Evolutionary conservation across 371 early-diverging fungal genomes (phyloP).

Genomic region (Mortierella sp.): DNA sequence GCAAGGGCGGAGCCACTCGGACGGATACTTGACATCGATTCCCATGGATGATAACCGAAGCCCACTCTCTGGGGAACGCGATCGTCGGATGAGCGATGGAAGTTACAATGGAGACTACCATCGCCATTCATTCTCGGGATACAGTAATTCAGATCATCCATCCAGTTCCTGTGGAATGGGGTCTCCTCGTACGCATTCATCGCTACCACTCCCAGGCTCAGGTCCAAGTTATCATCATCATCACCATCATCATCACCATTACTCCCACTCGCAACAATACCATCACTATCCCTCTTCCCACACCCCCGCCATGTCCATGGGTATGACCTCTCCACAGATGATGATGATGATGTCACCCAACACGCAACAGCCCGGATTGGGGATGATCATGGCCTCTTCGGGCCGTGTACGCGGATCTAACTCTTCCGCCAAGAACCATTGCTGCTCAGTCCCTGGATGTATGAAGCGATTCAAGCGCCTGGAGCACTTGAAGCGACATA

Average conservation of each 20-base stretch:
- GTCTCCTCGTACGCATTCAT: constrained; percentile 11
- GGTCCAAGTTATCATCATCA: background rate
- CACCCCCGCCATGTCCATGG: background rate
- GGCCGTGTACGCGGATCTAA: constrained; percentile 13
- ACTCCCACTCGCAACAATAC: constrained; percentile 23
- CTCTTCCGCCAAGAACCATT: constrained; percentile 38
- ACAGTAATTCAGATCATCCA: background rate
- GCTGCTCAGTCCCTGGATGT: constrained; percentile 60
- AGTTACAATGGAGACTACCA: background rate
- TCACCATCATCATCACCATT: constrained; percentile 12
- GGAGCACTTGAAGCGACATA: constrained; percentile 88
- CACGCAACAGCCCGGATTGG: background rate
- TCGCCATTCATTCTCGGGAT: constrained; percentile 21
- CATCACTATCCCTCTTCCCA: constrained; percentile 1
- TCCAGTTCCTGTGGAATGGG: background rate
- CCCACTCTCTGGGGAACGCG: background rate
- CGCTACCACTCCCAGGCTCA: background rate
- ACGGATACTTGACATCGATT: constrained; percentile 6
- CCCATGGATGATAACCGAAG: constrained; percentile 23
- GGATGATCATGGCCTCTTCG: background rate
- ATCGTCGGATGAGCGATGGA: background rate
- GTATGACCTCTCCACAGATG: constrained; percentile 8
- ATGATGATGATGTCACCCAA: constrained; percentile 1
- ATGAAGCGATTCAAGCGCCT: constrained; percentile 73
- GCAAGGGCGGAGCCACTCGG: constrained; percentile 16